These are phyloP conservation scores for Suhomyces bribrorum DNA, from an alignment of 1,139 yeast species.

Conservation along the genomic window DNA sequence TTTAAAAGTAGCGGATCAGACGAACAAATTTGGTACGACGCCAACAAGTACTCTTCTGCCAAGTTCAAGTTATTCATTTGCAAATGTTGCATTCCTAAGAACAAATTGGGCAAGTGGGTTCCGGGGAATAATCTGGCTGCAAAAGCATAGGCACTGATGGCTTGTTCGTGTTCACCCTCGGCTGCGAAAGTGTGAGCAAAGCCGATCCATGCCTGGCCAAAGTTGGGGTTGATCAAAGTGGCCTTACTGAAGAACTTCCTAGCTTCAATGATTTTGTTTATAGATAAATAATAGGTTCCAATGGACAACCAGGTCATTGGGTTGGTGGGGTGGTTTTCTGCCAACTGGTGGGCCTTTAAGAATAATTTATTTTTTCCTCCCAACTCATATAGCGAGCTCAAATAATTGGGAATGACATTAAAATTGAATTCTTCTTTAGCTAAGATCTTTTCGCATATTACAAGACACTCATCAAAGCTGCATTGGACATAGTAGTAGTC, in stretches of 20 bases:
- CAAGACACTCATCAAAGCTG: conserved; percentile 74
- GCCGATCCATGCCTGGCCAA: conserved; percentile 97
- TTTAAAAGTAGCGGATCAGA: conserved; percentile 85
- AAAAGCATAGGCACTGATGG: conserved; percentile 94
- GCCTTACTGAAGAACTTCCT: conserved; percentile 87
- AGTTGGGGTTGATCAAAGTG: conserved; percentile 82
- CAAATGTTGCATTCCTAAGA: conserved; percentile 93
- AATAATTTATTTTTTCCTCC: conserved; percentile 83
- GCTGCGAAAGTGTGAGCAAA: conserved; percentile 98
- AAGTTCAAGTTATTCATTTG: conserved; percentile 80
- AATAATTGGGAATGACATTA: conserved; percentile 73
- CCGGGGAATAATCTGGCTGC: conserved; percentile 95
- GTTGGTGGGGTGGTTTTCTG: conserved; percentile 79
- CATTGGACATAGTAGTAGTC: conserved; percentile 77
- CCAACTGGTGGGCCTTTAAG: conserved; percentile 79
- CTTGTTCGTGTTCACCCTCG: conserved; percentile 98
- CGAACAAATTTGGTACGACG: conserved; percentile 77
- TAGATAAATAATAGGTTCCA: conserved; percentile 83
- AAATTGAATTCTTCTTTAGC: conserved; percentile 70
- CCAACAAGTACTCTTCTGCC: conserved; percentile 81
- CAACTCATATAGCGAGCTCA: conserved; percentile 83
- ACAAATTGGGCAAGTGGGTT: conserved; percentile 85
- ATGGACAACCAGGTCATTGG: conserved; percentile 92
- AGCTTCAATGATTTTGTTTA: conserved; percentile 76
- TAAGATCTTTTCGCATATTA: conserved; percentile 67